phyloP scores from a whole-genome alignment of 2,329 filamentous ascomycete genomes.

The Coniochaeta sp. region DNA sequence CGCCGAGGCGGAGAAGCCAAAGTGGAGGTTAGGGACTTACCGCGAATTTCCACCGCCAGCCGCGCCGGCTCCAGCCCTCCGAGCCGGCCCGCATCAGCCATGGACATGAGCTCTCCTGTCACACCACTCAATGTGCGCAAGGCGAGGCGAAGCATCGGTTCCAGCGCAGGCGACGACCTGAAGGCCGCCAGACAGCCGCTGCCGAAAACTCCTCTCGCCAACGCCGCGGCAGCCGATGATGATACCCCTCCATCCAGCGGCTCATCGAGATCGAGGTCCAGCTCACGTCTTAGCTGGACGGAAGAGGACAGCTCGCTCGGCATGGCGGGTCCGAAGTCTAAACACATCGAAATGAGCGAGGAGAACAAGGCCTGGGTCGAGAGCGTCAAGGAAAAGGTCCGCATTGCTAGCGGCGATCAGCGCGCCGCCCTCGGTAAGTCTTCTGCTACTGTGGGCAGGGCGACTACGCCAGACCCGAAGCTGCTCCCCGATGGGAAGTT shows the following conservation, averaged over 20 bases:
- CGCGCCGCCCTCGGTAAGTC: slow-evolving; percentile 12
- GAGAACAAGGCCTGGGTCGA: slow-evolving; percentile 77
- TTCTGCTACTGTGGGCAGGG: background rate
- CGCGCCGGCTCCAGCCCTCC: slow-evolving; percentile 23
- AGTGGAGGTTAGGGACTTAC: slow-evolving; percentile 51
- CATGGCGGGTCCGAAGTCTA: slow-evolving; percentile 62
- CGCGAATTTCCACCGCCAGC: slow-evolving; percentile 21
- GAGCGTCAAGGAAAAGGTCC: slow-evolving; percentile 73
- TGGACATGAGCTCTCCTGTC: slow-evolving; percentile 28
- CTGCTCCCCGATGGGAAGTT: slow-evolving; percentile 37
- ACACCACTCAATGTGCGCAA: slow-evolving; percentile 49
- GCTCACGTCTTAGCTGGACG: slow-evolving; percentile 48
- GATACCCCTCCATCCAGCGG: slow-evolving; percentile 36
- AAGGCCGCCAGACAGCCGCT: slow-evolving; percentile 16
- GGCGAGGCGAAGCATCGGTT: slow-evolving; percentile 38
- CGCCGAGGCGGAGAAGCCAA: slow-evolving; percentile 50
- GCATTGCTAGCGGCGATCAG: slow-evolving; percentile 57
- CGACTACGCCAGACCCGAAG: background rate
- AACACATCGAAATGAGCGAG: slow-evolving; percentile 58
- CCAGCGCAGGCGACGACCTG: slow-evolving; percentile 15
- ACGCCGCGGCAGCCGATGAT: slow-evolving; percentile 33
- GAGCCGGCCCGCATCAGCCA: slow-evolving; percentile 25
- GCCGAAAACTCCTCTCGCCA: slow-evolving; percentile 20
- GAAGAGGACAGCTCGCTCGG: slow-evolving; percentile 58
- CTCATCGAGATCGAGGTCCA: slow-evolving; percentile 41